A percentile compares a stretch with the other conserved stretches of the same genome.
Evolutionary conservation across 2,329 filamentous ascomycete species (phyloP).

Genomic region (Zymoseptoria ardabiliae): DNA sequence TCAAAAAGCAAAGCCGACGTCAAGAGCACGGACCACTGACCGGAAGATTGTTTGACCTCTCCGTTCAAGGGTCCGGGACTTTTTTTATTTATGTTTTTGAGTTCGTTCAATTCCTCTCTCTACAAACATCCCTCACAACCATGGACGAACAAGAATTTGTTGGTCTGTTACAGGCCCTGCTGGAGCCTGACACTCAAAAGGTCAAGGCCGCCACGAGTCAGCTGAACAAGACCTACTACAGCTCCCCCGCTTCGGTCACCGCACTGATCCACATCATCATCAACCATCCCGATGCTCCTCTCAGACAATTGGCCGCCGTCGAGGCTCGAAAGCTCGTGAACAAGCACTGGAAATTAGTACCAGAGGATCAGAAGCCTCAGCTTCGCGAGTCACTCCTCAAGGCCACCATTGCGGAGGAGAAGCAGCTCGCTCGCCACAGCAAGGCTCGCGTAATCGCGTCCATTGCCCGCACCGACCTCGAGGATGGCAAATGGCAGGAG

Average conservation of each 20-base stretch:
- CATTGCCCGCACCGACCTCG: conserved; percentile 78
- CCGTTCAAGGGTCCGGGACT: background rate
- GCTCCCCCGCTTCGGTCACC: conserved; percentile 72
- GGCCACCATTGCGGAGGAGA: conserved; percentile 71
- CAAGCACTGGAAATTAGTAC: conserved; percentile 76
- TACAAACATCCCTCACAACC: conserved; percentile 7
- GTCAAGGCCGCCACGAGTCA: conserved; percentile 73
- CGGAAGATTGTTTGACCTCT: background rate
- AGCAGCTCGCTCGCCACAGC: conserved; percentile 72
- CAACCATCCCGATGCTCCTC: conserved; percentile 60
- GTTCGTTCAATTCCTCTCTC: background rate
- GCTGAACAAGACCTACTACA: conserved; percentile 90
- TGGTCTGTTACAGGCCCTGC: conserved; percentile 76
- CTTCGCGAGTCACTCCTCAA: conserved; percentile 79
- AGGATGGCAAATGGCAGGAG: conserved; percentile 77
- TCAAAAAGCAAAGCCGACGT: background rate
- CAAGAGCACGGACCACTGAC: background rate
- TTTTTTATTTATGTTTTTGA: background rate
- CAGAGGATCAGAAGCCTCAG: conserved; percentile 67
- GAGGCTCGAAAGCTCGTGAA: conserved; percentile 75
- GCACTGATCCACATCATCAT: conserved; percentile 83
- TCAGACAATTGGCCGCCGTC: conserved; percentile 86
- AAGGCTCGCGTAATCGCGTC: conserved; percentile 80
- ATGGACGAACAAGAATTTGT: conserved; percentile 83
- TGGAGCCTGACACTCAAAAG: conserved; percentile 79